These are phyloP conservation scores for Plasmopara viticola DNA, from an alignment of 352 stramenopile species.

Conservation along the genomic window DNA sequence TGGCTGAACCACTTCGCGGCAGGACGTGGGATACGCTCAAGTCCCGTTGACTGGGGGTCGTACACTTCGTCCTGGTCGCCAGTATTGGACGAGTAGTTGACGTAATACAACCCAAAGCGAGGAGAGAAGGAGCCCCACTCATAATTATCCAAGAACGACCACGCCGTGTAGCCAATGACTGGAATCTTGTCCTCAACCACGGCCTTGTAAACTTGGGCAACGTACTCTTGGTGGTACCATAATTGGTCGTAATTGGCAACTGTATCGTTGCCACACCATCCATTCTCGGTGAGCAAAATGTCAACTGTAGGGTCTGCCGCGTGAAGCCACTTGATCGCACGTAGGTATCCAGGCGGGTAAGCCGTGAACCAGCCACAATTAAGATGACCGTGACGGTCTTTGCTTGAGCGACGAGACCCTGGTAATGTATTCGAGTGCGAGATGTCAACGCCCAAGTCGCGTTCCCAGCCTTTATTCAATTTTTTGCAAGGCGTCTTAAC, in stretches of 20 bases:
- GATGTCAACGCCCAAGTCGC: conserved; percentile 43
- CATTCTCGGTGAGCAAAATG: conserved; percentile 63
- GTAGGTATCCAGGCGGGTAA: conserved; percentile 49
- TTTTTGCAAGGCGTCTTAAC: conserved; percentile 36
- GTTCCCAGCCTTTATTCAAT: conserved; percentile 38
- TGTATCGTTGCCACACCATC: conserved; percentile 54
- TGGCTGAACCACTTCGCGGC: conserved; percentile 47
- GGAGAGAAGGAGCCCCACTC: conserved; percentile 86
- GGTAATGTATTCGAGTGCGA: conserved; percentile 52
- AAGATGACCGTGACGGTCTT: conserved; percentile 29
- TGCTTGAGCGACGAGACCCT: conserved; percentile 49
- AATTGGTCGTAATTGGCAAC: conserved; percentile 58
- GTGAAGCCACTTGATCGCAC: conserved; percentile 58
- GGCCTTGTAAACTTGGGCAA: conserved; percentile 48
- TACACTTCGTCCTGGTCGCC: conserved; percentile 31
- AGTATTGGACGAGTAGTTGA: conserved; percentile 40
- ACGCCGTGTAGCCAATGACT: conserved; percentile 90
- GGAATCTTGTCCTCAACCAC: conserved; percentile 42
- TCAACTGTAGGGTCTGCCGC: conserved; percentile 28
- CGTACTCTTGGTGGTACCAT: conserved; percentile 53
- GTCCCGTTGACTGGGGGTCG: conserved; percentile 12
- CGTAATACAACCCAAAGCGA: conserved; percentile 61
- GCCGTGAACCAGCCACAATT: conserved; percentile 46
- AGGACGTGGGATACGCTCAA: conserved; percentile 37
- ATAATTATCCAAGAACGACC: conserved; percentile 93